A percentile compares a stretch with the other conserved stretches of the same genome.
phyloP scores from a whole-genome alignment of 23 red algal species.

The Gracilaria gracilis region DNA sequence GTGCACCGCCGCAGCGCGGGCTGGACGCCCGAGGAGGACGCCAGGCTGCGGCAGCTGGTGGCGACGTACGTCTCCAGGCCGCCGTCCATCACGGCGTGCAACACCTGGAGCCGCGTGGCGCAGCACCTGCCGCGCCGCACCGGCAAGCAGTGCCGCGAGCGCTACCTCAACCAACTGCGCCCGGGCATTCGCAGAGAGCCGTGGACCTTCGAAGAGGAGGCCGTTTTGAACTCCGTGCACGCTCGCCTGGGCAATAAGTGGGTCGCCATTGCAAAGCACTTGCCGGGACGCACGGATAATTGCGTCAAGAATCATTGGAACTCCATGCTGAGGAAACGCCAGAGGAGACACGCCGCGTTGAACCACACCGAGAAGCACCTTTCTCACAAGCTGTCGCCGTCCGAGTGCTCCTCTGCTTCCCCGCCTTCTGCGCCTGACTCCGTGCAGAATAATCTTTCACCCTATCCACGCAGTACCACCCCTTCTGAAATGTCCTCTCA shows the following conservation, averaged over 20 bases:
- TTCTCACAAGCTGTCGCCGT: not conserved
- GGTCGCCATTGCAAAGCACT: conserved; percentile 81
- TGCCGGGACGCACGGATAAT: conserved; percentile 98
- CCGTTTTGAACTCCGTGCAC: conserved; percentile 73
- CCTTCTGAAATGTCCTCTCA: conserved; percentile 59
- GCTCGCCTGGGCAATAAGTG: conserved; percentile 85
- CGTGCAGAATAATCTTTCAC: not conserved
- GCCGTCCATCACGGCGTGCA: conserved; percentile 66
- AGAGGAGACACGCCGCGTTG: conserved; percentile 67
- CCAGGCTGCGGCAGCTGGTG: conserved; percentile 76
- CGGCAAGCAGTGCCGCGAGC: conserved; percentile 96
- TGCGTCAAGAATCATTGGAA: conserved; percentile 99
- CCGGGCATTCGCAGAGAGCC: conserved; percentile 82
- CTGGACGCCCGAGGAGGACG: conserved; percentile 88
- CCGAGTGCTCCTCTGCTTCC: not conserved
- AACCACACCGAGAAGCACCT: conserved; percentile 31
- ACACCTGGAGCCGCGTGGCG: conserved; percentile 89
- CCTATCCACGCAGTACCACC: conserved; percentile 19
- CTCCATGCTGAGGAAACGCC: conserved; percentile 73
- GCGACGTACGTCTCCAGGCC: conserved; percentile 41
- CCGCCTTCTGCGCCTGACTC: not conserved
- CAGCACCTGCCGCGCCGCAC: conserved; percentile 77
- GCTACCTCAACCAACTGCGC: conserved; percentile 95
- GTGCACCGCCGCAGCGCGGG: conserved; percentile 23
- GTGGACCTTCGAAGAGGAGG: conserved; percentile 90